Conservation (phyloP, 805 yeast species). For the Hanseniaspora jakobsenii region DNA sequence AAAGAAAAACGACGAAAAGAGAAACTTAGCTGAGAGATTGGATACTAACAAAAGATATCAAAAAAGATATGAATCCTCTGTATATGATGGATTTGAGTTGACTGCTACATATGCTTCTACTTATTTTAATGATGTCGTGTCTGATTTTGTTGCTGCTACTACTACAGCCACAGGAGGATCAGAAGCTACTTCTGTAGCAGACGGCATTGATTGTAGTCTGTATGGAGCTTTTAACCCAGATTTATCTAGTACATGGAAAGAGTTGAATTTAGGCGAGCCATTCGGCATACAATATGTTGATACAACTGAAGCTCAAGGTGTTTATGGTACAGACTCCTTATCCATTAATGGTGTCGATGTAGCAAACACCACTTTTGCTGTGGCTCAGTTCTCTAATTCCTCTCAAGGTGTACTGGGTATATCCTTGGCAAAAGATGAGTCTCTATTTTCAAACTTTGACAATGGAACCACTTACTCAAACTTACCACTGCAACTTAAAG, state of each 20-base stretch:
- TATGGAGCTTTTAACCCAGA: slow-evolving; percentile 32
- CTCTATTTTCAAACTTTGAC: slow-evolving; percentile 21
- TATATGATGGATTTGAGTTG: slow-evolving; percentile 12
- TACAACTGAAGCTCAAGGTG: slow-evolving; percentile 37
- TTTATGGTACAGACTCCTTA: slow-evolving; percentile 36
- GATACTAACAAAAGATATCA: too few relatives aligned
- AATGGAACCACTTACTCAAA: slow-evolving; percentile 38
- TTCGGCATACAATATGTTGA: slow-evolving; percentile 44
- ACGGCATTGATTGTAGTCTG: slow-evolving; percentile 25
- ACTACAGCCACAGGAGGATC: slow-evolving; percentile 4
- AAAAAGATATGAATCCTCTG: slow-evolving; percentile 13
- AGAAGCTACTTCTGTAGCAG: background rate
- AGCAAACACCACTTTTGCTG: slow-evolving; percentile 27
- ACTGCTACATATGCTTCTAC: slow-evolving; percentile 15
- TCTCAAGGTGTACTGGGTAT: slow-evolving; percentile 40
- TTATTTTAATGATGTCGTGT: slow-evolving; percentile 8
- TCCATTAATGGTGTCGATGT: slow-evolving; percentile 24
- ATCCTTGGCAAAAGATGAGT: slow-evolving; percentile 48
- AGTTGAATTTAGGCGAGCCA: slow-evolving; percentile 24
- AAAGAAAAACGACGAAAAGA: too few relatives aligned
- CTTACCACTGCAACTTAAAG: slow-evolving; percentile 44
- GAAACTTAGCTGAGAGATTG: too few relatives aligned
- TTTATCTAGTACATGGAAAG: slow-evolving; percentile 27
- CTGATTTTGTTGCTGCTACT: slow-evolving; percentile 7
- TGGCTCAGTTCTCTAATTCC: slow-evolving; percentile 28